Evolutionary conservation across 2,329 filamentous ascomycete genomes (phyloP).

Genomic region (Harringtonia aguacate): DNA sequence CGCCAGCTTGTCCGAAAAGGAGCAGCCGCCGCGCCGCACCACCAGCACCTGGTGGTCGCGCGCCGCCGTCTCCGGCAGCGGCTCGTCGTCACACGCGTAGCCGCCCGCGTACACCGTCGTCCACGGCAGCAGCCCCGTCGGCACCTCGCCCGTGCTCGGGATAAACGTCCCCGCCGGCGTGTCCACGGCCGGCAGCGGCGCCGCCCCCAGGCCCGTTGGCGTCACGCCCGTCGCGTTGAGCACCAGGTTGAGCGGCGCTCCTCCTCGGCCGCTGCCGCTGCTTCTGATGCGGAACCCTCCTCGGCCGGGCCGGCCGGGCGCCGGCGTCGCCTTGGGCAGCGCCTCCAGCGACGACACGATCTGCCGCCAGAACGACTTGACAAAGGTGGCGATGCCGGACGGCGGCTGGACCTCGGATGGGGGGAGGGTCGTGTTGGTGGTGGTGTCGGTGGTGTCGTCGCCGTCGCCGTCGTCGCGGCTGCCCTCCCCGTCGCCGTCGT

Average conservation of each 20-base stretch:
- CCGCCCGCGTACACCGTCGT: constrained; percentile 59
- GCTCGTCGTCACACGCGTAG: constrained; percentile 54
- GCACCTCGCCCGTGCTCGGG: constrained; percentile 22
- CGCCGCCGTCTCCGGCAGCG: constrained; percentile 38
- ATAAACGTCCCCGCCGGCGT: constrained; percentile 22
- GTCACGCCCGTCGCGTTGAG: constrained; percentile 25
- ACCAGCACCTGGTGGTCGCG: constrained; percentile 66
- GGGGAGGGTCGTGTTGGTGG: no score
- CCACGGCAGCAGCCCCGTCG: constrained; percentile 49
- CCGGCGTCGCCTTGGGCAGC: no score
- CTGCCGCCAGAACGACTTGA: constrained; percentile 35
- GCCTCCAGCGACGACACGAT: constrained; percentile 22
- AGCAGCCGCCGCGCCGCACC: constrained; percentile 72
- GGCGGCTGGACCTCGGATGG: no score
- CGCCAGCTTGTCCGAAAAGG: constrained; percentile 69
- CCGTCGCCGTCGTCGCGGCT: no score
- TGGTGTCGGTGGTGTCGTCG: no score
- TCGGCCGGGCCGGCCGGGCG: background rate
- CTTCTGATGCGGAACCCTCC: no score
- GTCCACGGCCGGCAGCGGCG: constrained; percentile 33
- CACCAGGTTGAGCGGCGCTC: constrained; percentile 19
- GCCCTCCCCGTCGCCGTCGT: constrained; percentile 2
- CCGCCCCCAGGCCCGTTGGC: constrained; percentile 33
- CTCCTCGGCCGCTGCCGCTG: background rate
- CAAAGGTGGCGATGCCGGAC: constrained; percentile 27